These are phyloP conservation scores for Termitomyces sp. DNA, from an alignment of 1,284 basidiomycete genomes.

Conservation along the genomic window DNA sequence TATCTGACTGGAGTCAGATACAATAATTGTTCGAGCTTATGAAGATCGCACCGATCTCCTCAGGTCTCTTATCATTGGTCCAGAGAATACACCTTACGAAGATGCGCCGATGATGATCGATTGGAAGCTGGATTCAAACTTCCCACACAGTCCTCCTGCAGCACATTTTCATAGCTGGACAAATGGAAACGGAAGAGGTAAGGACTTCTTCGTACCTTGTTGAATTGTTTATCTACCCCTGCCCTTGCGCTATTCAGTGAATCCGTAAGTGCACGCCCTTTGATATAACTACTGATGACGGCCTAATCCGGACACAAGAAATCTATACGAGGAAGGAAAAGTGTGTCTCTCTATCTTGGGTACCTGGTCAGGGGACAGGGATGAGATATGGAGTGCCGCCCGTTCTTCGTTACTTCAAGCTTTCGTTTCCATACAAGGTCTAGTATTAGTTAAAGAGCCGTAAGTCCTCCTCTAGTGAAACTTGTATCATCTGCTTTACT, in stretches of 20 bases:
- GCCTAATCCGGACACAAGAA: slow-evolving; percentile 36
- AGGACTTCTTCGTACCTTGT: slow-evolving; percentile 19
- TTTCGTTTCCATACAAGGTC: slow-evolving; percentile 89
- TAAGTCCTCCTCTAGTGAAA: slow-evolving; percentile 34
- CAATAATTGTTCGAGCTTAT: slow-evolving; percentile 67
- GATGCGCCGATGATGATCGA: slow-evolving; percentile 94
- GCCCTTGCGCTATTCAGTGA: slow-evolving; percentile 41
- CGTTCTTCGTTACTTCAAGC: slow-evolving; percentile 87
- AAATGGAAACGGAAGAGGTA: slow-evolving; percentile 86
- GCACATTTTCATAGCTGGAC: slow-evolving; percentile 95
- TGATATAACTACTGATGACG: background rate
- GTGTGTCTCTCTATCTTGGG: slow-evolving; percentile 90
- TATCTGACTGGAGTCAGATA: slow-evolving; percentile 38
- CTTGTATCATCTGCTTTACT: slow-evolving; percentile 1
- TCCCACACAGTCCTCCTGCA: slow-evolving; percentile 81
- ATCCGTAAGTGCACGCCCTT: slow-evolving; percentile 50
- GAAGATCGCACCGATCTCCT: slow-evolving; percentile 85
- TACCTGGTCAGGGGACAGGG: slow-evolving; percentile 88
- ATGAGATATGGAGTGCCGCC: slow-evolving; percentile 79
- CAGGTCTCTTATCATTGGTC: slow-evolving; percentile 86
- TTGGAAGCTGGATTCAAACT: slow-evolving; percentile 85
- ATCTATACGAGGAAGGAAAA: slow-evolving; percentile 94
- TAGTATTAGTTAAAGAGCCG: slow-evolving; percentile 90
- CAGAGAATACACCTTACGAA: slow-evolving; percentile 89
- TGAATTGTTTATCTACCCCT: background rate